Evolutionary conservation across 2,329 filamentous ascomycete genomes (phyloP).

Genomic region (Alternaria postmessia): DNA sequence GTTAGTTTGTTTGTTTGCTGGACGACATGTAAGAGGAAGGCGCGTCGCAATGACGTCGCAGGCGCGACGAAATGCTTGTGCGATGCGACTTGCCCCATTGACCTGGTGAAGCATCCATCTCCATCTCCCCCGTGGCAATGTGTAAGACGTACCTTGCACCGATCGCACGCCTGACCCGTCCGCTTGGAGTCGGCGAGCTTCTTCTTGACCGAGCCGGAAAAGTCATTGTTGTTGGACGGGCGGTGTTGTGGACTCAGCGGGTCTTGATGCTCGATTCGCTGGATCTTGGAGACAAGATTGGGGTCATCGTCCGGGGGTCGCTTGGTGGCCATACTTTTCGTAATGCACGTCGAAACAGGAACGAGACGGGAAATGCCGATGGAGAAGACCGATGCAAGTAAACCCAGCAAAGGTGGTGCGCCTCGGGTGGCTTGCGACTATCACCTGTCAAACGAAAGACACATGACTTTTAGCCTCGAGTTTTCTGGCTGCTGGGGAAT

Average conservation of each 20-base stretch:
- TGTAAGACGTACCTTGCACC: slow-evolving; percentile 71
- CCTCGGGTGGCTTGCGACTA: slow-evolving; percentile 24
- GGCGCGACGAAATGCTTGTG: background rate
- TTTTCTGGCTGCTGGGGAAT: background rate
- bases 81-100: background rate
- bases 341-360: slow-evolving; percentile 20
- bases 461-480: slow-evolving; percentile 14
- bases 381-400: slow-evolving; percentile 14
- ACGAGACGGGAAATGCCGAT: slow-evolving; percentile 18
- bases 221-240: slow-evolving; percentile 37
- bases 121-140: no score
- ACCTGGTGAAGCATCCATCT: background rate
- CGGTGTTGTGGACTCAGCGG: slow-evolving; percentile 31
- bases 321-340: slow-evolving; percentile 37
- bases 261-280: slow-evolving; percentile 43
- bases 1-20: slow-evolving; percentile 12
- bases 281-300: slow-evolving; percentile 37
- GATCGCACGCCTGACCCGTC: slow-evolving; percentile 87
- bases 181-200: slow-evolving; percentile 63
- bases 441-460: slow-evolving; percentile 18
- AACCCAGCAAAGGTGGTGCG: slow-evolving; percentile 15
- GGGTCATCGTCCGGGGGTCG: slow-evolving; percentile 33
- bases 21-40: background rate
- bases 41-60: slow-evolving; percentile 1
- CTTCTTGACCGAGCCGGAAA: slow-evolving; percentile 57